phyloP scores from a whole-genome alignment of 331 rosid species.

The Dryas integrifolia region DNA sequence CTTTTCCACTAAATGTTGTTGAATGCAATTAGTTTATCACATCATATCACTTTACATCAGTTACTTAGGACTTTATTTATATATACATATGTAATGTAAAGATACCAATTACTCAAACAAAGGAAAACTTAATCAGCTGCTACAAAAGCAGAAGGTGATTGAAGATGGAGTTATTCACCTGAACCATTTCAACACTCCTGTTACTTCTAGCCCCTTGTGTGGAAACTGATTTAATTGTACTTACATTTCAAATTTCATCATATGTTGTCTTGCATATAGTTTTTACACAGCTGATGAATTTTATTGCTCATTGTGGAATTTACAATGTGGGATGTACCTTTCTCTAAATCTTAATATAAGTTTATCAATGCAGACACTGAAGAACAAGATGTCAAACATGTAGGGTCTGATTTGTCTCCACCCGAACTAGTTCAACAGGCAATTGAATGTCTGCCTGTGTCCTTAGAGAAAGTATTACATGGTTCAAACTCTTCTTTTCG shows the following conservation, averaged over 20 bases:
- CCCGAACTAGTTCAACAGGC: constrained; percentile 61
- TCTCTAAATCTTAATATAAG: constrained; percentile 2
- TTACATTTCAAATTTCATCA: neutral
- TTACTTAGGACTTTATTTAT: neutral
- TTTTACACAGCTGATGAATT: neutral
- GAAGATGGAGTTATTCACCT: neutral
- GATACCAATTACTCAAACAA: neutral
- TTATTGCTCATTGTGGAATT: neutral
- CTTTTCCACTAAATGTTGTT: neutral
- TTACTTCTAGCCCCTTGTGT: neutral
- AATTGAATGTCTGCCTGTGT: constrained; percentile 48
- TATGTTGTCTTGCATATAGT: neutral
- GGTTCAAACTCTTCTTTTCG: constrained; percentile 37
- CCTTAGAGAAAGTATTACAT: constrained; percentile 27
- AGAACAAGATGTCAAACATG: constrained; percentile 54
- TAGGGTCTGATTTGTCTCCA: constrained; percentile 52
- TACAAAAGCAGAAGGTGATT: neutral
- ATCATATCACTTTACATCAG: neutral
- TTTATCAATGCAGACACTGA: constrained; percentile 43
- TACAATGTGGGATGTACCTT: neutral
- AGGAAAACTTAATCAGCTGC: neutral
- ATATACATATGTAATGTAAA: neutral
- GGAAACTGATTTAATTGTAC: neutral
- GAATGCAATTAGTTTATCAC: neutral
- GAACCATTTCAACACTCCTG: neutral